Percentiles rank a stretch among this genome's conserved stretches.
Conservation (phyloP, 2,329 filamentous ascomycete genomes). For the Whalleya microplaca region DNA sequence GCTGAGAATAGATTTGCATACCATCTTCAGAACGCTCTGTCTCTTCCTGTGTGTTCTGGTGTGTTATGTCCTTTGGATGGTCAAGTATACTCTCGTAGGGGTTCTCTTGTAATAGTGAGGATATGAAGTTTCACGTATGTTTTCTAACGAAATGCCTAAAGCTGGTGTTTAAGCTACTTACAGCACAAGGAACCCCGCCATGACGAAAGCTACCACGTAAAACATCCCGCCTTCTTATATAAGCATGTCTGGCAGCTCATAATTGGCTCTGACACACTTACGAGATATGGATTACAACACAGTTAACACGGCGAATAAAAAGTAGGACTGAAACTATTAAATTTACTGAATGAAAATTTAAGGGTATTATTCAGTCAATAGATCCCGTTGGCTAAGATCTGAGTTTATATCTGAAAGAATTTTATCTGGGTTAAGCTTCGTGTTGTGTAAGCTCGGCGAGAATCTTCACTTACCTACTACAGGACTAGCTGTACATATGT, state of each 20-base stretch:
- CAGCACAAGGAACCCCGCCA: neutral
- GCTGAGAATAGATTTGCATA: constrained; percentile 2
- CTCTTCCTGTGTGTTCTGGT: neutral
- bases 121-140: neutral
- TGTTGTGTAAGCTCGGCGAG: too few species aligned
- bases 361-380: too few species aligned
- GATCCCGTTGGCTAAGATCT: too few species aligned
- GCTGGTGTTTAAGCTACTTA: neutral
- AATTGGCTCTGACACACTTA: neutral
- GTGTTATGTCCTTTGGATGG: neutral
- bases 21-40: constrained; percentile 6
- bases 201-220: neutral
- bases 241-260: neutral
- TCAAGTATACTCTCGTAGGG: neutral
- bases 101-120: neutral
- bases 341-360: too few species aligned
- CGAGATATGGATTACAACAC: neutral
- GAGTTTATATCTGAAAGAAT: too few species aligned
- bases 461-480: too few species aligned
- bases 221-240: neutral
- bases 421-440: too few species aligned
- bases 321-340: neutral
- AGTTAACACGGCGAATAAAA: neutral
- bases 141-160: neutral
- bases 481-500: too few species aligned